Base-by-base conservation (phyloP, 1,139 yeast genomes). In the Taiozyma onychis region DNA sequence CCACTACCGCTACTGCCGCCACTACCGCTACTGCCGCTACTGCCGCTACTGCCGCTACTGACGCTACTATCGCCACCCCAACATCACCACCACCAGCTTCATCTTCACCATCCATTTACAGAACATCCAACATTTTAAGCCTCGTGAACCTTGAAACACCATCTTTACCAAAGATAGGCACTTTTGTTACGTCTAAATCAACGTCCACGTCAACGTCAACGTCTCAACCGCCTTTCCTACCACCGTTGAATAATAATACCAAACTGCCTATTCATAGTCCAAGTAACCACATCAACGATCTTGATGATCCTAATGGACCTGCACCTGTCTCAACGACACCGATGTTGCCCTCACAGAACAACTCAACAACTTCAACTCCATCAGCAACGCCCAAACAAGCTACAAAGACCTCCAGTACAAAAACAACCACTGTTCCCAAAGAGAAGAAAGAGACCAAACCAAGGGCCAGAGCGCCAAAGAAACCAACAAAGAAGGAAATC, bases 71-170 rank as follows among this genome's bases (percentile, higher is more conserved):
- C 35, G 10, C 18, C 37, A 6, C 22, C 43, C n/a, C 37, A 34
- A 14, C n/a, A n/a, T 16, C 6, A 24, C 44, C 11, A 41, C 11
- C 6, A 4, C 37, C 3, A n/a, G 18, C 18, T 18, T 18, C 43
- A 18, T n/a, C 22, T 14, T 18, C 28, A 39, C 34, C 50, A 32
- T 10, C 45, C 9, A 21, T 32, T 5, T 39, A 39, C 18, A 51
- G 45, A n/a, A 39, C 45, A 22, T 21, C 52, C n/a, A 51, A 49
- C 28, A 49, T 51, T 4, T 43, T 47, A 34, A 49, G 47, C 28
- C 43, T 51, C 3, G 48, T 51, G 45, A 49, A 51, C 43, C 49
- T 45, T 18, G 51, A 51, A 11, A 44, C 45, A 10, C 14, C 44
- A n/a, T 14, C n/a, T 5, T 35, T 30, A 6, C 18, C 44, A 9